These are phyloP conservation scores for Dioscorea cayenensis DNA, from an alignment of 116 monocot species.

Conservation along the genomic window DNA sequence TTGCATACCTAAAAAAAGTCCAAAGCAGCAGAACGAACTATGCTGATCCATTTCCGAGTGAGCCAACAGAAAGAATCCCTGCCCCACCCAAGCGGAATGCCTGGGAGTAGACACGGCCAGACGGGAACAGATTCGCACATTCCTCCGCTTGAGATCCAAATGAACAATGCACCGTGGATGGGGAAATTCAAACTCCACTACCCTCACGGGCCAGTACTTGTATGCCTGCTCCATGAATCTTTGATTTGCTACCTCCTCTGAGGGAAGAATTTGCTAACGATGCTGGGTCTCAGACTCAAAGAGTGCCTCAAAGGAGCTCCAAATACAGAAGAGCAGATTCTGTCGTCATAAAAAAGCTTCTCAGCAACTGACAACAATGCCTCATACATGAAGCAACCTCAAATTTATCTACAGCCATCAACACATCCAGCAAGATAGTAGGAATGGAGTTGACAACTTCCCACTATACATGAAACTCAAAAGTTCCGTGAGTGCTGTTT, in stretches of 20 bases:
- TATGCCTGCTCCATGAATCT: conserved; percentile 62
- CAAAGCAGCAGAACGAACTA: conserved; percentile 80
- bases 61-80: conserved; percentile 90
- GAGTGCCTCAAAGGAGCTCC: conserved; percentile 76
- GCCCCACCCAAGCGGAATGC: conserved; percentile 84
- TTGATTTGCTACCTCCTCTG: conserved; percentile 33
- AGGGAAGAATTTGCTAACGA: conserved; percentile 40
- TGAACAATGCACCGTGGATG: conserved; percentile 87
- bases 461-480: conserved; percentile 87
- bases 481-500: conserved; percentile 85
- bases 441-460: conserved; percentile 52
- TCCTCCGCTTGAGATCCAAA: conserved; percentile 77
- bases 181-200: conserved; percentile 74
- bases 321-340: conserved; percentile 86
- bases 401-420: conserved; percentile 96
- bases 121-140: conserved; percentile 62
- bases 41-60: conserved; percentile 91
- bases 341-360: conserved; percentile 68
- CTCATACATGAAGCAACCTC: conserved; percentile 94
- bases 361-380: conserved; percentile 73
- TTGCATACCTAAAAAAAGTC: conserved; percentile 90
- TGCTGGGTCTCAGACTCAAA: conserved; percentile 74
- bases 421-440: conserved; percentile 53
- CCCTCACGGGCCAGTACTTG: conserved; percentile 82
- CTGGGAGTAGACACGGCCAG: conserved; percentile 79